Base-by-base conservation (phyloP, 352 stramenopile genomes). In the Phytophthora ohioensis region DNA sequence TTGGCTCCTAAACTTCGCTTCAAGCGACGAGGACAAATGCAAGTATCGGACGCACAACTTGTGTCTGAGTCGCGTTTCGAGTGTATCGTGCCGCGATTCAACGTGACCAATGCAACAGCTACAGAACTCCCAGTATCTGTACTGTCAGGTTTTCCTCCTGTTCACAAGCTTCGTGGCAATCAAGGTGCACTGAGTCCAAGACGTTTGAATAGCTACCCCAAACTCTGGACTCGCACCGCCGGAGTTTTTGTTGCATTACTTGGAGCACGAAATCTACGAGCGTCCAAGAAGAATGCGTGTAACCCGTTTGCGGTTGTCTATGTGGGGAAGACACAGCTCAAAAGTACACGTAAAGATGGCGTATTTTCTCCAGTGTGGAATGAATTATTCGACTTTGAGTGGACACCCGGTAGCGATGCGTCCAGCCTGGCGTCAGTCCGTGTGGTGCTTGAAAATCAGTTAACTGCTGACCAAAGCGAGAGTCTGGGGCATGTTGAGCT, bases 361-460 rank as follows among this genome's bases (percentile, higher is more conserved):
- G 83, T 81, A 13, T 85, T 87, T 27, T 65, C 79, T 2, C 86
- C 86, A 0, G 80, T 90, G 30, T 93, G 86, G 86, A 92, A 93
- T 63, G 86, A 93, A 42, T 54, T 92, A 2, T 91, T 93, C 32
- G 86, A 93, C 62, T 93, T 93, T 65, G 86, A 90, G 53, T 90
- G 79, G 82, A 52, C 67, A 41, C 52, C 60, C 32, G 48, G 63
- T 2, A 67, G 53, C 1, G 67, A 78, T 1, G 0, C 52, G 15
- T 39, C 42, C 3, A 59, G 9, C 13, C 34, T 73, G 2, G 60
- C 62, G 0, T 53, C 60, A 0, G 61, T 91, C 0, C 80, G 81
- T 5, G 52, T 93, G 36, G 71, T 80, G 13, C 49, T 93, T 15
- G 82, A 91, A 46, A 93, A 90, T 42, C 84, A 93, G 62, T 63